Conservation (phyloP, 768 basidiomycete species). For the Podaxis mareebaensis region DNA sequence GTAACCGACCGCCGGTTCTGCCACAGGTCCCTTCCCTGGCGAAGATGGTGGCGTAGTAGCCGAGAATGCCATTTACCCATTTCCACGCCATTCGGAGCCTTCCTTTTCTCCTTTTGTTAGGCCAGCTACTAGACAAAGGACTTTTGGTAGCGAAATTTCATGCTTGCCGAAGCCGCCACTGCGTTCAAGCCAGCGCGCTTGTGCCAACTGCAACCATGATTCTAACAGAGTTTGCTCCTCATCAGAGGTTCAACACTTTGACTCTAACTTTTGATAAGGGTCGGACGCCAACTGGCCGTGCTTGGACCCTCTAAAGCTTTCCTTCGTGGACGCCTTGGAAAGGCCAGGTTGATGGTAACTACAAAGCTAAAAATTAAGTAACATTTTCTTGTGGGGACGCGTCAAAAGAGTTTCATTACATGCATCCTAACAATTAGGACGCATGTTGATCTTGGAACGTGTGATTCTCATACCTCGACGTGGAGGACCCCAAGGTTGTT, state of each 20-base stretch:
- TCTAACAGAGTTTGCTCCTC: not conserved
- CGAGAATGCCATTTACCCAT: not conserved
- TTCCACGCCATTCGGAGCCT: not conserved
- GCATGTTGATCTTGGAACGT: not conserved
- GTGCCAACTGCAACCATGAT: not conserved
- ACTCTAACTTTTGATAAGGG: not conserved
- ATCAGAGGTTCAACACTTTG: not conserved
- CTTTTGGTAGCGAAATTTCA: not conserved
- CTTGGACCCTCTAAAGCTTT: not conserved
- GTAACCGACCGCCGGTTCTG: not conserved
- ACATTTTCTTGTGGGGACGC: not conserved
- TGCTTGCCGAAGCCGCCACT: not conserved
- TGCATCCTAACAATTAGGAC: not conserved
- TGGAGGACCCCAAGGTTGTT: not conserved
- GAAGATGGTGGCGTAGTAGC: not conserved
- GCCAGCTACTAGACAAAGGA: not conserved
- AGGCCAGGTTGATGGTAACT: not conserved
- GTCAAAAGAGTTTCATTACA: not conserved
- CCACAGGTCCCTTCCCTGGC: not conserved
- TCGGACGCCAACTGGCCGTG: not conserved
- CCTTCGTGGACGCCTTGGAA: not conserved
- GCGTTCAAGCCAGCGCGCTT: not conserved
- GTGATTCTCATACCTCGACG: not conserved
- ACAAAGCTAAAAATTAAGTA: not conserved
- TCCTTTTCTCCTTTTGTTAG: not conserved